Base-by-base conservation (phyloP, 148 eudicot genomes). In the Camellia lanceoleosa region DNA sequence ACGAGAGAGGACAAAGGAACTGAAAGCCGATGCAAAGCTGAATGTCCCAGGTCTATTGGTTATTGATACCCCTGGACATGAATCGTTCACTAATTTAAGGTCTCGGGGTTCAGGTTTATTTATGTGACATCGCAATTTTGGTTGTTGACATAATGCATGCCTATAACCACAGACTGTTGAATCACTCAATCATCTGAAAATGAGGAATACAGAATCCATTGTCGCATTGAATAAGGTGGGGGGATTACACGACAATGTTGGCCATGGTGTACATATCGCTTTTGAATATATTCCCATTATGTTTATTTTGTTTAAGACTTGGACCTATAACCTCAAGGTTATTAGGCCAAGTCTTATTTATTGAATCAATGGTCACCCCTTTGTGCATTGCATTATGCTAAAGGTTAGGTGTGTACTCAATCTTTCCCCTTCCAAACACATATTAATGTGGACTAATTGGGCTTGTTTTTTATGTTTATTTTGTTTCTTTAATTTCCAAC, bases 111-210 rank as follows among this genome's bases (percentile, higher is more conserved):
- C 97, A n/a, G 98, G 98, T 18, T 82, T 30, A 30, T 30, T 30
- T 95, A 85, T 95, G 98, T 88, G 98, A 95, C 93, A 88, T 95
- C 84, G 97, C 98, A 14, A 88, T 95, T 77, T 83, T 93, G 82
- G 99, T 95, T 68, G 99, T 95, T 49, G 99, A 95, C 82, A 93
- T 95, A 61, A 95, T 91, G 98, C 96, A 93, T 80, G 98, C 64
- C 83, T 95, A 86, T 94, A 95, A 79, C 97, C 91, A 80, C 97
- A 95, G 81, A 95, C 98, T 42, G 88, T 95, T 75, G 98, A 95
- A 82, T 95, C 98, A 60, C 91, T 95, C 30, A 92, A 95, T 85
- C 92, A 93, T 68, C 84, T 95, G 89, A 95, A 86, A 82, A 95
- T 88, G 94, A 86, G 97, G 86, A 89, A 95, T 70, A 95, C 82